A percentile compares a stretch with the other conserved stretches of the same genome.
phyloP scores from a whole-genome alignment of 257 asterid genomes.

The Solanum tarapatanum region DNA sequence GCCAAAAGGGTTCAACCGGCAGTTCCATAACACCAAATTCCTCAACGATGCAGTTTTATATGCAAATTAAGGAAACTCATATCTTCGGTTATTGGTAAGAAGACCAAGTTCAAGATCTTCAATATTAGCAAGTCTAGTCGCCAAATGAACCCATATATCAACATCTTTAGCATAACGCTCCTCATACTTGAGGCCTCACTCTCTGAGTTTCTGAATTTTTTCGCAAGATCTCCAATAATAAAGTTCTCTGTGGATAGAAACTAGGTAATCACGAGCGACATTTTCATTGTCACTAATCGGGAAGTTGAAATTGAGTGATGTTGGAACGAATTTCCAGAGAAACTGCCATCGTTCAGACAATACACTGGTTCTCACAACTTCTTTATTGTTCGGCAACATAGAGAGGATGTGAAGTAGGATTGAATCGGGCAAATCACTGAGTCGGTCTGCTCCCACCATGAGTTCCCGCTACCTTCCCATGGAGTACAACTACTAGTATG shows the following conservation, averaged over 20 bases:
- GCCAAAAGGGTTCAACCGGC: neutral
- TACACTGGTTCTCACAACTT: neutral
- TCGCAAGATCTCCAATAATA: neutral
- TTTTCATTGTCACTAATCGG: too few species aligned
- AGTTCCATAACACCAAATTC: neutral
- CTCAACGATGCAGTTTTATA: neutral
- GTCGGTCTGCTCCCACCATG: neutral
- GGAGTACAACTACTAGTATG: neutral
- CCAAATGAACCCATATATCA: neutral
- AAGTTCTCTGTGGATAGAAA: neutral
- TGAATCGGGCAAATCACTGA: neutral
- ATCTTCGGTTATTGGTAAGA: neutral
- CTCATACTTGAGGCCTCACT: neutral
- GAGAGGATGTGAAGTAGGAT: neutral
- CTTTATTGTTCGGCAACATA: neutral
- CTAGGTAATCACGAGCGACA: neutral
- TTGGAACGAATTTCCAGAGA: neutral
- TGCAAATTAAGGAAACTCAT: neutral
- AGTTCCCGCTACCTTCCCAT: neutral
- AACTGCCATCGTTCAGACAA: neutral
- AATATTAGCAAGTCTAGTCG: neutral
- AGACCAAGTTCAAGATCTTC: neutral
- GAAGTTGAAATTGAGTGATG: neutral
- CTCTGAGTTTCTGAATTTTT: neutral
- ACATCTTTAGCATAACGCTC: neutral